A percentile compares a stretch with the other conserved stretches of the same genome.
phyloP scores from a whole-genome alignment of 768 basidiomycete genomes.

The Hygrophorus russula region DNA sequence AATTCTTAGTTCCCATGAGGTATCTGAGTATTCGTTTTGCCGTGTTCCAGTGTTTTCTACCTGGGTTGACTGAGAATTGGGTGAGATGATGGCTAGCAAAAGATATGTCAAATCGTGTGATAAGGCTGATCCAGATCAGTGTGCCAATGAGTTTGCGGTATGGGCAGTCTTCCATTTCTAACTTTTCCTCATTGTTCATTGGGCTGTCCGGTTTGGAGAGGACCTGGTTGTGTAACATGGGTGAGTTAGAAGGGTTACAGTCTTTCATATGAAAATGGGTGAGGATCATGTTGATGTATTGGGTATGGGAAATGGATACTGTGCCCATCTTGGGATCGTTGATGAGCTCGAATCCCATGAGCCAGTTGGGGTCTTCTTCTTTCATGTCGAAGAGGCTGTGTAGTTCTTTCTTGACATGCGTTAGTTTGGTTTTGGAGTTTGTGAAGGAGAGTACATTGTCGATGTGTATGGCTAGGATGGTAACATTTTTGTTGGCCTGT shows the following conservation, averaged over 20 bases:
- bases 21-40: constrained; percentile 10
- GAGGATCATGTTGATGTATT: constrained; percentile 16
- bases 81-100: constrained; percentile 13
- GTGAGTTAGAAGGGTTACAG: constrained; percentile 10
- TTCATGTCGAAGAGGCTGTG: constrained; percentile 18
- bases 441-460: constrained; percentile 20
- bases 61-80: constrained; percentile 18
- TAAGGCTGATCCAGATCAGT: constrained; percentile 14
- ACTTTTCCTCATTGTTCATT: constrained; percentile 1
- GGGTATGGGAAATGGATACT: constrained; percentile 14
- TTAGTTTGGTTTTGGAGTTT: constrained; percentile 4
- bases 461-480: constrained; percentile 23
- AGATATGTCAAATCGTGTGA: constrained; percentile 15
- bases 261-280: constrained; percentile 11
- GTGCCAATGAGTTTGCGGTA: constrained; percentile 14
- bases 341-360: constrained; percentile 19
- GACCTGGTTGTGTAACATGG: constrained; percentile 8
- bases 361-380: constrained; percentile 18
- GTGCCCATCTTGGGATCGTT: constrained; percentile 12
- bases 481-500: constrained; percentile 2
- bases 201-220: constrained; percentile 9
- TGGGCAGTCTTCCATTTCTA: constrained; percentile 6
- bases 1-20: constrained; percentile 6
- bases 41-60: constrained; percentile 14
- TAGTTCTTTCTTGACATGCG: constrained; percentile 18